Conservation (phyloP, 2,329 filamentous ascomycete species). For the Periconia sp. region DNA sequence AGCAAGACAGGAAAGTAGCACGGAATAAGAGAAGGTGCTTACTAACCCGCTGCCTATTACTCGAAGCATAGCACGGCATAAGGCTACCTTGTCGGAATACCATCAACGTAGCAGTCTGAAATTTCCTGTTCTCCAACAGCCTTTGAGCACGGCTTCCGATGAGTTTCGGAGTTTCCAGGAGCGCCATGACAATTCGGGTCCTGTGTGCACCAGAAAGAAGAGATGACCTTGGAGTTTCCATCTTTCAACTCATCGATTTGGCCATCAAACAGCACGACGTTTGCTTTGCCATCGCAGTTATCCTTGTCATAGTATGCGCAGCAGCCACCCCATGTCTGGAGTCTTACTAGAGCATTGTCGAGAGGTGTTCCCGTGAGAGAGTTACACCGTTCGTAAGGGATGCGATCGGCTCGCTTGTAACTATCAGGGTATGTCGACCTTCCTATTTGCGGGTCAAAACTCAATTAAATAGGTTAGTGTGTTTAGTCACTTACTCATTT, state of each 20-base stretch:
- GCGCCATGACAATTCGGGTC: not conserved
- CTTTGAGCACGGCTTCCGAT: not conserved
- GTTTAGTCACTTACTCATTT: not conserved
- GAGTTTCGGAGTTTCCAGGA: not conserved
- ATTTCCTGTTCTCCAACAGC: not conserved
- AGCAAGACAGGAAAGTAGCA: no score
- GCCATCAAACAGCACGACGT: not conserved
- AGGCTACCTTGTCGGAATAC: not conserved
- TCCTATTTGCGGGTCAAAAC: not conserved
- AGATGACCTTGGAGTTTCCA: not conserved
- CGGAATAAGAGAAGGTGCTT: no score
- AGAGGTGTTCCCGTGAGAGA: not conserved
- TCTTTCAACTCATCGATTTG: not conserved
- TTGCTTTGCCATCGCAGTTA: not conserved
- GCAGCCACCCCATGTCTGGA: not conserved
- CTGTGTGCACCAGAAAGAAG: slow-evolving; percentile 4
- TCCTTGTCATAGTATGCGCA: not conserved
- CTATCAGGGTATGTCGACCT: slow-evolving; percentile 2
- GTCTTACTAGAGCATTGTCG: not conserved
- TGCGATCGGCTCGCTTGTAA: not conserved
- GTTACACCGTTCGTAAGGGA: slow-evolving; percentile 1
- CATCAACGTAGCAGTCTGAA: not conserved
- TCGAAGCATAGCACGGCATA: no score
- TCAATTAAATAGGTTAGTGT: not conserved
- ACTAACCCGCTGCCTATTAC: no score